Evolutionary conservation across 108 stramenopile genomes (phyloP), one percentile per base, ranked within the genome.

Genomic region (Cyclotella sp.): DNA sequence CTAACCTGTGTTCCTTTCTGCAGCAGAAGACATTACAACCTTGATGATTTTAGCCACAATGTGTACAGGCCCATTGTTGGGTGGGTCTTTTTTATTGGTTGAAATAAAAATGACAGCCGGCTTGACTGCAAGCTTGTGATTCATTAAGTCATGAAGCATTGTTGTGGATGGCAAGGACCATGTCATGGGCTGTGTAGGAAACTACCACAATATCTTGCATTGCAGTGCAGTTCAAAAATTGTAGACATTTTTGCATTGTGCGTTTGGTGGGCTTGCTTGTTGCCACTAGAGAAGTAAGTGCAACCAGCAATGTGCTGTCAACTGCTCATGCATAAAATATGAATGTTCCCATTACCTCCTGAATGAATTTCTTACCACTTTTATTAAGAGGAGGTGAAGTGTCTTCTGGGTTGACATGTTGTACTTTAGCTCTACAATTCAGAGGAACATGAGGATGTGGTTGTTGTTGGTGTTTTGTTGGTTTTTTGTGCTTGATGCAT

Each of bases 381-480:
- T 55, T 22, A 18, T 19, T n/a, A n/a, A 55, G 54, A 18, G n/a
- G n/a, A 18, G 54, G 54, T 55, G 54, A 55, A n/a, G 54, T 55
- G 16, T 55, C 14, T 14, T 46, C 14, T 46, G 45, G 45, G 10
- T 13, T 13, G 14, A 46, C 10, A n/a, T n/a, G n/a, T n/a, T n/a
- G n/a, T n/a, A n/a, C n/a, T n/a, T n/a, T n/a, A n/a, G n/a, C n/a
- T n/a, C 54, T 9, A 19, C 19, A n/a, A n/a, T n/a, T n/a, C n/a
- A n/a, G n/a, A n/a, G n/a, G n/a, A n/a, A n/a, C n/a, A n/a, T n/a
- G n/a, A 9, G 11, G 54, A 19, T 21, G 21, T 9, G 54, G n/a
- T 55, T 55, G 54, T 18, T 55, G 11, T 19, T 55, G 54, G 11
- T 10, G 16, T 22, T 21, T 18, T 18, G 16, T 55, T 45, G 54